phyloP scores from a whole-genome alignment of 2,329 filamentous ascomycete species.

The Penicillium sp. region DNA sequence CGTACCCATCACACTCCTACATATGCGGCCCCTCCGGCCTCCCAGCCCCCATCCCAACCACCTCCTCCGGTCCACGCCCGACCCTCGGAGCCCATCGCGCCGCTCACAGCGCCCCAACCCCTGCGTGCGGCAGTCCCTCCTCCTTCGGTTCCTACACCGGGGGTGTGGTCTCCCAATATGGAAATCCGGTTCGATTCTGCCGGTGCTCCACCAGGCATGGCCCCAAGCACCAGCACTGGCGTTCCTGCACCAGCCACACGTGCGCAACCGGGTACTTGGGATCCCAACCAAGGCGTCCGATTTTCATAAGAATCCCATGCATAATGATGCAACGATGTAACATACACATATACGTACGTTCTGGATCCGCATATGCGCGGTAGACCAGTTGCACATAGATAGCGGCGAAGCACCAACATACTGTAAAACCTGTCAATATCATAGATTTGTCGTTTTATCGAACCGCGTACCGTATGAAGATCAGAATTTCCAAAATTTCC shows the following conservation, averaged over 20 bases:
- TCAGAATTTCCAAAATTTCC: no score
- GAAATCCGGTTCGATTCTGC: constrained; percentile 71
- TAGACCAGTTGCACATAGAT: not conserved
- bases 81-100: constrained; percentile 30
- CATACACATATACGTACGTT: not conserved
- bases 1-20: constrained; percentile 25
- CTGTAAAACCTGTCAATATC: not conserved
- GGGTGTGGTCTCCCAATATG: constrained; percentile 78
- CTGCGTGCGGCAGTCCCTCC: constrained; percentile 47
- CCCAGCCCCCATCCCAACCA: constrained; percentile 45
- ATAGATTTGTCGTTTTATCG: not conserved
- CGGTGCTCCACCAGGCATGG: constrained; percentile 36
- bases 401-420: not conserved
- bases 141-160: constrained; percentile 55
- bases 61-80: constrained; percentile 44
- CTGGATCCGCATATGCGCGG: not conserved
- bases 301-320: constrained; percentile 42
- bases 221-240: constrained; percentile 27
- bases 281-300: constrained; percentile 59
- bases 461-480: no score
- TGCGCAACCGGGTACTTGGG: constrained; percentile 54
- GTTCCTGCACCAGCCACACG: constrained; percentile 15
- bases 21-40: constrained; percentile 34
- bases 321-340: not conserved
- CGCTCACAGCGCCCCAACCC: constrained; percentile 50